Conservation (phyloP, 495 filamentous ascomycete genomes). For the Talaromyces nanjingensis region DNA sequence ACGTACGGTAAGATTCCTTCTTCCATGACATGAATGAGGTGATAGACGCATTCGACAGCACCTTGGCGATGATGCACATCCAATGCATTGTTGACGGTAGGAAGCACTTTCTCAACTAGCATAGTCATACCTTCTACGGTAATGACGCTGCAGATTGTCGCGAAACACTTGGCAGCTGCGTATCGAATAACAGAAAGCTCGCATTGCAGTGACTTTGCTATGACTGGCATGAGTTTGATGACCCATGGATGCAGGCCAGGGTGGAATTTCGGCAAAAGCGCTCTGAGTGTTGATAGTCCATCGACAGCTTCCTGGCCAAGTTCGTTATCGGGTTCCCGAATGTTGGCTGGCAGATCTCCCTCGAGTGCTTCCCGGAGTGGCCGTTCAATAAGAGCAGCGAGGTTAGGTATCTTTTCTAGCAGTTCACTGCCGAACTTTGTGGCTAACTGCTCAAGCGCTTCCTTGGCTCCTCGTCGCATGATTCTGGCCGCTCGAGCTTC, state of each 20-base stretch:
- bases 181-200: slow-evolving; percentile 87
- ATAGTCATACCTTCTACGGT: slow-evolving; percentile 92
- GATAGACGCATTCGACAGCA: slow-evolving; percentile 87
- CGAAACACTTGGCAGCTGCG: slow-evolving; percentile 94
- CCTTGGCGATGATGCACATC: slow-evolving; percentile 86
- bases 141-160: slow-evolving; percentile 94
- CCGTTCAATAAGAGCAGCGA: slow-evolving; percentile 70
- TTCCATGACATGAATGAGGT: slow-evolving; percentile 97
- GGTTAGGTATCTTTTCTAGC: slow-evolving; percentile 71
- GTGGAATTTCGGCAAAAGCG: slow-evolving; percentile 78
- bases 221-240: slow-evolving; percentile 72
- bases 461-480: slow-evolving; percentile 86
- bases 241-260: slow-evolving; percentile 68
- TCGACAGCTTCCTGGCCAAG: slow-evolving; percentile 91
- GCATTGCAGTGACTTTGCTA: slow-evolving; percentile 80
- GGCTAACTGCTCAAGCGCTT: slow-evolving; percentile 83
- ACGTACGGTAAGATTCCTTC: slow-evolving; percentile 94
- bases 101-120: slow-evolving; percentile 86
- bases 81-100: slow-evolving; percentile 78
- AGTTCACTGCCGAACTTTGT: slow-evolving; percentile 68
- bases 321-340: slow-evolving; percentile 57
- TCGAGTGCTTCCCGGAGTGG: slow-evolving; percentile 70
- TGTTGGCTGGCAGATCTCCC: slow-evolving; percentile 57
- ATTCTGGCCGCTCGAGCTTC: slow-evolving; percentile 83
- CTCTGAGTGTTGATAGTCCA: slow-evolving; percentile 84